phyloP scores from a whole-genome alignment of 192 early-diverging fungal species.

The Rhizoclosmatium globosum region DNA sequence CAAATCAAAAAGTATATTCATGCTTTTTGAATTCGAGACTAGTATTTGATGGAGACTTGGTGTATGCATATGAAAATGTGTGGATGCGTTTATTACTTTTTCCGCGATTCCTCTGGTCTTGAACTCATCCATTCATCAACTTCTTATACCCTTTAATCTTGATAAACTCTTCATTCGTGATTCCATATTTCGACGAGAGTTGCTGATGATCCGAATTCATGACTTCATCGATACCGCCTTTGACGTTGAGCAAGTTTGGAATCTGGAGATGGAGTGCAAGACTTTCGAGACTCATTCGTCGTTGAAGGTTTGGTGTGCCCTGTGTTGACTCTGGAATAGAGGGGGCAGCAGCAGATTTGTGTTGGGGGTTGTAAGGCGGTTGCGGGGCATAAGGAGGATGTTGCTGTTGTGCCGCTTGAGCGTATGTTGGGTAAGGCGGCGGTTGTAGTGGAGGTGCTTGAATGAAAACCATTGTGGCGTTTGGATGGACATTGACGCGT shows the following conservation, averaged over 20 bases:
- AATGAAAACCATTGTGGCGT: neutral
- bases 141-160: constrained; percentile 15
- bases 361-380: neutral
- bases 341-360: neutral
- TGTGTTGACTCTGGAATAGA: neutral
- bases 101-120: no score
- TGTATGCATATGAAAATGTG: neutral
- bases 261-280: constrained; percentile 9
- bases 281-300: constrained; percentile 5
- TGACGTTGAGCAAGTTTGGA: constrained; percentile 18
- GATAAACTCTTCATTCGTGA: constrained; percentile 12
- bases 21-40: no score
- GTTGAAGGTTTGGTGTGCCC: neutral
- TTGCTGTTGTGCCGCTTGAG: neutral
- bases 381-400: neutral
- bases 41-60: neutral
- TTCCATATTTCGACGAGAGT: constrained; percentile 6
- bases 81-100: no score
- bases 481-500: neutral
- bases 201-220: neutral
- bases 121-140: neutral
- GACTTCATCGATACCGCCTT: constrained; percentile 6
- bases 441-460: neutral
- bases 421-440: neutral
- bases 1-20: no score